Evolutionary conservation across 768 basidiomycete genomes (phyloP).

Genomic region (Austroboletus eburneus): DNA sequence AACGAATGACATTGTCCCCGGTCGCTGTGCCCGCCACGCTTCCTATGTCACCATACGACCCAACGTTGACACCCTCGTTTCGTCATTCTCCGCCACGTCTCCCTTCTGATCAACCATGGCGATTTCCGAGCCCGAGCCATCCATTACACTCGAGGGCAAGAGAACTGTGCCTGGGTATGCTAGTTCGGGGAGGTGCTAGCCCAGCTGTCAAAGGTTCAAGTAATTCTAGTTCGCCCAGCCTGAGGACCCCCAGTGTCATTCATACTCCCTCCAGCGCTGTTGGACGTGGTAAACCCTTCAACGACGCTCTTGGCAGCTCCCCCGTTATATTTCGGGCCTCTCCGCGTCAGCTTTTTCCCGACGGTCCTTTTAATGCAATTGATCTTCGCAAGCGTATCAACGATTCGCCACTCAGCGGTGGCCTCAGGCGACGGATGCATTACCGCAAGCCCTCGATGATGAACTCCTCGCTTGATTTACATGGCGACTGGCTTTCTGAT

Average conservation of each 20-base stretch:
- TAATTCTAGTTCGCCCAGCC: conserved; percentile 30
- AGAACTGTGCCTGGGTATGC: conserved; percentile 62
- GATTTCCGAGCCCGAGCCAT: conserved; percentile 75
- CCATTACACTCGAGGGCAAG: conserved; percentile 63
- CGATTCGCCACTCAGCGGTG: conserved; percentile 44
- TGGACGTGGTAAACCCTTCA: conserved; percentile 25
- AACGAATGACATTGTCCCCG: conserved; percentile 22
- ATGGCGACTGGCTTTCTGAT: conserved; percentile 30
- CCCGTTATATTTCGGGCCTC: conserved; percentile 40
- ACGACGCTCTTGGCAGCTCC: conserved; percentile 30
- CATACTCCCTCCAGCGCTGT: conserved; percentile 27
- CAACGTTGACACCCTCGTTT: conserved; percentile 69
- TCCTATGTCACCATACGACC: conserved; percentile 74
- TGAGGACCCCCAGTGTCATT: conserved; percentile 27
- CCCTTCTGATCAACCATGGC: conserved; percentile 79
- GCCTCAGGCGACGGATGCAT: conserved; percentile 27
- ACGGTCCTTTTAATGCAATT: conserved; percentile 30
- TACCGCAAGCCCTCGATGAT: conserved; percentile 27
- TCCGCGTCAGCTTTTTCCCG: conserved; percentile 38
- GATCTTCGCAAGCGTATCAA: conserved; percentile 36
- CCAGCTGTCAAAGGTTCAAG: conserved; percentile 37
- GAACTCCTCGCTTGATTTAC: conserved; percentile 24
- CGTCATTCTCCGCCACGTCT: conserved; percentile 72
- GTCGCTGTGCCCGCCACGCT: conserved; percentile 29
- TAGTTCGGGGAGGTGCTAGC: conserved; percentile 51